Evolutionary conservation across 495 filamentous ascomycete genomes (phyloP).

Genomic region (Pyrenula aspistea): DNA sequence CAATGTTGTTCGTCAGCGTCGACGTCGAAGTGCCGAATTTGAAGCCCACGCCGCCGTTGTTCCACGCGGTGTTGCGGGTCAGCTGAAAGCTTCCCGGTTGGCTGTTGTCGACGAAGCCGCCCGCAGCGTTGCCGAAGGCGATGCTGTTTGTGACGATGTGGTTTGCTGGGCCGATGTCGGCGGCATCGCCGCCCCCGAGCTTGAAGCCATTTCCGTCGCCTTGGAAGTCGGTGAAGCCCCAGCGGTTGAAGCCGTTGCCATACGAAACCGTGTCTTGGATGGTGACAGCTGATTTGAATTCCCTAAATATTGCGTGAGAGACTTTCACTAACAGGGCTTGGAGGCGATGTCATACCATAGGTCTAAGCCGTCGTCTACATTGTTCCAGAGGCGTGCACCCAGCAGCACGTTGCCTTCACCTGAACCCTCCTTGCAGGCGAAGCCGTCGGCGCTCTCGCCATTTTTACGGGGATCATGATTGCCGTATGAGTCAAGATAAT

Average conservation of each 20-base stretch:
- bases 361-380: slow-evolving; percentile 19
- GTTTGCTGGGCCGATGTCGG: slow-evolving; percentile 12
- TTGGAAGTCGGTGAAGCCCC: slow-evolving; percentile 14
- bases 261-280: slow-evolving; percentile 17
- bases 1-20: slow-evolving; percentile 13
- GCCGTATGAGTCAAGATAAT: slow-evolving; percentile 16
- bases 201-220: slow-evolving; percentile 22
- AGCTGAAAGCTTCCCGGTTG: slow-evolving; percentile 12
- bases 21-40: slow-evolving; percentile 9
- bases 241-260: slow-evolving; percentile 20
- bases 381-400: slow-evolving; percentile 16
- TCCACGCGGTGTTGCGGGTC: slow-evolving; percentile 15
- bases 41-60: slow-evolving; percentile 16
- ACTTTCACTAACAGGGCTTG: neutral
- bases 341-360: slow-evolving; percentile 6
- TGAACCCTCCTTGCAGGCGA: slow-evolving; percentile 15
- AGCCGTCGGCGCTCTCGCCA: slow-evolving; percentile 17
- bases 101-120: slow-evolving; percentile 16
- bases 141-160: slow-evolving; percentile 17
- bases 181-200: slow-evolving; percentile 12
- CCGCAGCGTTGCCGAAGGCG: slow-evolving; percentile 13
- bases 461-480: slow-evolving; percentile 20
- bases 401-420: slow-evolving; percentile 14
- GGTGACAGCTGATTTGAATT: slow-evolving; percentile 15
- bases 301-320: neutral